phyloP scores from a whole-genome alignment of 2,329 filamentous ascomycete genomes.

The Annulohypoxylon truncatum region DNA sequence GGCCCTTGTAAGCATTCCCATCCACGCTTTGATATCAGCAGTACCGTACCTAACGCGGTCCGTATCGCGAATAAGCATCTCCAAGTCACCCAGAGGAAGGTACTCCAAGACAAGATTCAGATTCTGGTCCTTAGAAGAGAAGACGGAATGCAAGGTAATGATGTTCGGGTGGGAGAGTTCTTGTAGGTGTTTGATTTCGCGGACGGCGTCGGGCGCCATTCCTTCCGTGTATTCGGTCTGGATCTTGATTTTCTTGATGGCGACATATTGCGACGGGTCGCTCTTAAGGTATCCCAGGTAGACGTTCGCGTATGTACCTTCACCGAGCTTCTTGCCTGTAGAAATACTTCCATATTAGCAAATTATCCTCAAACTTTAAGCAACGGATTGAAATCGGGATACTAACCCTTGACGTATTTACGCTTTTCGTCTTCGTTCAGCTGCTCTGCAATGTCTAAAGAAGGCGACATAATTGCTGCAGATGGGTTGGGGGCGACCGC shows the following conservation, averaged over 20 bases:
- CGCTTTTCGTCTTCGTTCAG: conserved; percentile 84
- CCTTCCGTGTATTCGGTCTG: conserved; percentile 90
- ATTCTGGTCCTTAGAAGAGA: conserved; percentile 96
- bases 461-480: conserved; percentile 46
- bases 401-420: conserved; percentile 87
- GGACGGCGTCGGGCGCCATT: conserved; percentile 92
- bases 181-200: conserved; percentile 94
- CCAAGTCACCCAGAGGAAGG: conserved; percentile 91
- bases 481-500: conserved; percentile 46
- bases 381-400: not conserved
- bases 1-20: conserved; percentile 93
- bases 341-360: conserved; percentile 22
- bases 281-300: conserved; percentile 84
- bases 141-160: conserved; percentile 90
- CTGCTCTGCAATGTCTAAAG: conserved; percentile 76
- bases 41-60: conserved; percentile 82
- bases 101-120: conserved; percentile 96
- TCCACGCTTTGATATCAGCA: conserved; percentile 97
- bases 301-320: conserved; percentile 97
- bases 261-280: conserved; percentile 80
- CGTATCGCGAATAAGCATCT: conserved; percentile 91
- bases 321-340: conserved; percentile 87
- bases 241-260: conserved; percentile 93
- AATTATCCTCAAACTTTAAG: not conserved
- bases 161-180: conserved; percentile 96